Base-by-base conservation (phyloP, 1,284 basidiomycete genomes). In the Moesziomyces parantarcticus region DNA sequence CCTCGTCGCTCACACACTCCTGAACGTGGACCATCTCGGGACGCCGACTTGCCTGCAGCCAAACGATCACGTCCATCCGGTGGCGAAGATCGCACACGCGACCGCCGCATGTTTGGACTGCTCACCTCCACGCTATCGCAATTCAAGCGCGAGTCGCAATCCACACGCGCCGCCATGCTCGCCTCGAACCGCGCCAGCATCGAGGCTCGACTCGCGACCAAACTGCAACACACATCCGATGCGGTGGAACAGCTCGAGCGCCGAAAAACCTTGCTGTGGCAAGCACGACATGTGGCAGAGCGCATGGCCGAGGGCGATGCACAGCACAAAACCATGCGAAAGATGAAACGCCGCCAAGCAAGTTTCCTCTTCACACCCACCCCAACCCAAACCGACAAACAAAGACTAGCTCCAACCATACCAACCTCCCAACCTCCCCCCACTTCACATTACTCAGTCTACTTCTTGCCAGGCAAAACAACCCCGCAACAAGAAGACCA, bases 401-500 rank as follows among this genome's bases (percentile, higher is more conserved):
- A 25, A 7, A 18, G 53, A 21, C 40, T 63, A 14, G 68, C 61
- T 1, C 26, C 23, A 2, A 25, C 55, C 0, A 71, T 71, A 4
- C 67, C 67, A 1, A 48, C 50, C 3, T 25, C 25, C 8, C 36
- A 40, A 22, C 21, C 50, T 9, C 39, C 50, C 2, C 5, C 5
- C 2, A 46, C 39, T 0, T 36, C 32, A 1, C 34, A 47, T 25
- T 57, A 40, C 23, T 32, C 65, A 1, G 9, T 74, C 14, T 74
- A 74, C 32, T 74, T 63, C 23, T 42, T 69, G 13, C 71, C 71
- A 0, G 54, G 48, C 0, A 66, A 66, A 23, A 62, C 63, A 13
- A 29, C 65, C 2, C 65, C 61, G 1, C 50, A 57, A 13, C 71
- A 75, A 32, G 73, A 75, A 41, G 73, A 75, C 16, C 5, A 18